Base-by-base conservation (phyloP, 768 basidiomycete genomes). In the Podaxis sp. region DNA sequence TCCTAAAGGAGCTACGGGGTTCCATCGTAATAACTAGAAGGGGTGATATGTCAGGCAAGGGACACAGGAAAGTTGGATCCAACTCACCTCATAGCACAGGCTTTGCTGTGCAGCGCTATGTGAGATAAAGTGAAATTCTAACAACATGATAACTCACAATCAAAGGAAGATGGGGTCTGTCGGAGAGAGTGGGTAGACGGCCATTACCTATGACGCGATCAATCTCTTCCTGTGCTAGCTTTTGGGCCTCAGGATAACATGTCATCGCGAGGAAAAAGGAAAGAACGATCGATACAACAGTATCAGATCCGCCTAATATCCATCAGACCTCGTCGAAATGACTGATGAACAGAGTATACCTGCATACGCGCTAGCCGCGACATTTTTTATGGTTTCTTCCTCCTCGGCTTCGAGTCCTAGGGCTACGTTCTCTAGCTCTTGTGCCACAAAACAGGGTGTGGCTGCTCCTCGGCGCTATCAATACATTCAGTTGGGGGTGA, bases 291-390 rank as follows among this genome's bases (percentile, higher is more conserved):
- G 80, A 79, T 3, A 80, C 77, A 3, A 68, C 73, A 7, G 73
- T 78, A 51, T 78, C 78, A 4, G 76, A 69, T 2, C 73, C 74
- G 57, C 72, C 72, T 68, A 60, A 44, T 36, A 36, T 22, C 44
- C n/a, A 46, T 40, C 13, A 49, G 37, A 52, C 7, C 4, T 13
- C 4, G 37, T 33, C 28, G 49, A 59, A 51, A 17, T 33, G 41
- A 63, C 41, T 26, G 55, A 22, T 30, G 49, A 41, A 4, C 46
- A 11, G 41, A 30, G 64, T 69, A 24, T 66, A 78, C 78, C 80
- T 65, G 78, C 75, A 64, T 77, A 82, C 26, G 76, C 71, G 22
- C 80, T 80, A 4, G 75, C 80, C 8, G 79, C 76, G 11, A 78
- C 75, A 56, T 80, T 80, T 65, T 75, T 79, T 2, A 81, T 74